A percentile compares a stretch with the other conserved stretches of the same genome.
phyloP scores from a whole-genome alignment of 2,329 filamentous ascomycete genomes.

The Lithohypha guttulata region DNA sequence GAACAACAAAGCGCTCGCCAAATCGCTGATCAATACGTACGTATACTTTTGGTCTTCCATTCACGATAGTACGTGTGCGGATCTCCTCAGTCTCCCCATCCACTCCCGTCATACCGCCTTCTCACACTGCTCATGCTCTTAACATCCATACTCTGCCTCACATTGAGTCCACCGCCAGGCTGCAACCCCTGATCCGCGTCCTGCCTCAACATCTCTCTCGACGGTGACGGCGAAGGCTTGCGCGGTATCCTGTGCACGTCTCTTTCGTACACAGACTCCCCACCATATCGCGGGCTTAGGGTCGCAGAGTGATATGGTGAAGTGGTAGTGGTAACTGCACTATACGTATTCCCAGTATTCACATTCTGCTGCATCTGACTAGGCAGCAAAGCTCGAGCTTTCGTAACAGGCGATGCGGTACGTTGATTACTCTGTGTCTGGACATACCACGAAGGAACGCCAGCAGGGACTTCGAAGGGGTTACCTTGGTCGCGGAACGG shows the following conservation, averaged over 20 bases:
- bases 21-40: too few relatives aligned
- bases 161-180: slow-evolving; percentile 12
- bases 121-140: slow-evolving; percentile 22
- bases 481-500: slow-evolving; percentile 21
- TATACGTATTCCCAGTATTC: slow-evolving; percentile 18
- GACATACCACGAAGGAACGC: slow-evolving; percentile 19
- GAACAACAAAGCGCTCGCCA: too few relatives aligned
- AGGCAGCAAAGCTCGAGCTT: slow-evolving; percentile 25
- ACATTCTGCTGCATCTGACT: too few relatives aligned
- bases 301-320: slow-evolving; percentile 2
- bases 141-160: slow-evolving; percentile 18
- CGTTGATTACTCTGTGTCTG: slow-evolving; percentile 9
- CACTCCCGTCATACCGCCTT: slow-evolving; percentile 25
- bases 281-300: too few relatives aligned
- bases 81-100: slow-evolving; percentile 13
- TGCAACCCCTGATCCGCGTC: slow-evolving; percentile 16
- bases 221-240: slow-evolving; percentile 12
- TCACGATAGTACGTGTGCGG: too few relatives aligned
- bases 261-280: too few relatives aligned
- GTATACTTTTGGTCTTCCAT: too few relatives aligned
- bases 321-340: slow-evolving; percentile 3
- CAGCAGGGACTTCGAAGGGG: slow-evolving; percentile 20
- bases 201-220: not conserved
- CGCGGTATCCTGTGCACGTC: slow-evolving; percentile 9
- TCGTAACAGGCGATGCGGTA: slow-evolving; percentile 11